phyloP scores from a whole-genome alignment of 2,329 filamentous ascomycete genomes.

The Neocatenulostroma microsporum region DNA sequence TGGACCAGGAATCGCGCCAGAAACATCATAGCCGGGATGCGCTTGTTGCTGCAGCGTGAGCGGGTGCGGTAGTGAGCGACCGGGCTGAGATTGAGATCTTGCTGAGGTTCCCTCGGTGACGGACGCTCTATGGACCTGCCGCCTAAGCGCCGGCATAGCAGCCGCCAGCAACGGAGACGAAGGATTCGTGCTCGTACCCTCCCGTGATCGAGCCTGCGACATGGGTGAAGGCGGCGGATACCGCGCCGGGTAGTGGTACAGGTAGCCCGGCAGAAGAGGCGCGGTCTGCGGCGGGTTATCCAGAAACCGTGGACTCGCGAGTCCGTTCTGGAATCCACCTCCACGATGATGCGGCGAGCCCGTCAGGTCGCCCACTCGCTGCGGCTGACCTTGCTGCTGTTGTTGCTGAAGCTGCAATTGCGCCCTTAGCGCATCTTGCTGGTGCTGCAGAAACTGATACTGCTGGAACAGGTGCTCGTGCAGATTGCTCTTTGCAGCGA shows the following conservation, averaged over 20 bases:
- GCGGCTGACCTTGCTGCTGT: slow-evolving; percentile 19
- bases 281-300: slow-evolving; percentile 29
- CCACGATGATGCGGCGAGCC: slow-evolving; percentile 33
- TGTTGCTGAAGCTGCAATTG: slow-evolving; percentile 36
- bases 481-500: slow-evolving; percentile 35
- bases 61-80: slow-evolving; percentile 36
- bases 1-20: slow-evolving; percentile 24
- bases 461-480: slow-evolving; percentile 45
- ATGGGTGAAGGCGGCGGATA: slow-evolving; percentile 34
- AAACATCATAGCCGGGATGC: slow-evolving; percentile 34
- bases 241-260: slow-evolving; percentile 41
- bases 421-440: slow-evolving; percentile 30
- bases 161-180: slow-evolving; percentile 41
- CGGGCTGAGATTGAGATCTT: slow-evolving; percentile 45
- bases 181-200: slow-evolving; percentile 41
- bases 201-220: slow-evolving; percentile 32
- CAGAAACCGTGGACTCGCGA: slow-evolving; percentile 22
- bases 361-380: slow-evolving; percentile 21
- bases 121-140: slow-evolving; percentile 36
- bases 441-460: slow-evolving; percentile 32
- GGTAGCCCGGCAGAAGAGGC: slow-evolving; percentile 34
- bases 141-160: slow-evolving; percentile 36
- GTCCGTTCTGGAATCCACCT: slow-evolving; percentile 23
- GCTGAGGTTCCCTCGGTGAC: slow-evolving; percentile 38
- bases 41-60: slow-evolving; percentile 30